These are phyloP conservation scores for Boletus rubroflammeus DNA, from an alignment of 768 basidiomycete species.

Conservation along the genomic window DNA sequence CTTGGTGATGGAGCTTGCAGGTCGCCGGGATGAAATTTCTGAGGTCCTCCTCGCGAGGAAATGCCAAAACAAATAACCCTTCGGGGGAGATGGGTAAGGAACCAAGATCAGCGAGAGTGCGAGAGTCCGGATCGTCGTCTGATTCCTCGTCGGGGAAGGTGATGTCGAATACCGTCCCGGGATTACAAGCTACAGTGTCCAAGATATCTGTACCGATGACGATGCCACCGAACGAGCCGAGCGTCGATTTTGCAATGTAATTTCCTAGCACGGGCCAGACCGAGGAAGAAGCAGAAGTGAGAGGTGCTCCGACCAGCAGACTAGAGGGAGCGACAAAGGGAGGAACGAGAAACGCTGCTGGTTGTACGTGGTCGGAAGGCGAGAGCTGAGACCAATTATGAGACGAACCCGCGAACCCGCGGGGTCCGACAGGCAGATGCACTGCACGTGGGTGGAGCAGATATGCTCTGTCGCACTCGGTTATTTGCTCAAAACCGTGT, in stretches of 20 bases:
- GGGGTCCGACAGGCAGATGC: constrained; percentile 41
- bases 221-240: constrained; percentile 38
- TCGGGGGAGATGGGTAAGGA: constrained; percentile 1
- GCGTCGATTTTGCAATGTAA: constrained; percentile 28
- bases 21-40: constrained; percentile 29
- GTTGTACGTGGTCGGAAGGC: constrained; percentile 30
- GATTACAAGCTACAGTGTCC: neutral
- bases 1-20: constrained; percentile 34
- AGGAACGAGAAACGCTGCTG: constrained; percentile 53
- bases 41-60: constrained; percentile 37
- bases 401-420: constrained; percentile 28
- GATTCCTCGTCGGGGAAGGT: neutral
- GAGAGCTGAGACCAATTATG: constrained; percentile 31
- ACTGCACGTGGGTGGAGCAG: constrained; percentile 42
- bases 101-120: neutral
- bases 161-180: neutral
- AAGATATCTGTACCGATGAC: constrained; percentile 23
- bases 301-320: constrained; percentile 22
- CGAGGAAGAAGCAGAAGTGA: constrained; percentile 14
- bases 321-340: constrained; percentile 50
- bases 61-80: constrained; percentile 34
- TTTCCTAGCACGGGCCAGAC: constrained; percentile 25
- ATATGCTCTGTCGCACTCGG: constrained; percentile 30
- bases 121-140: neutral
- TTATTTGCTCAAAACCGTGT: constrained; percentile 37